Evolutionary conservation across 2,329 filamentous ascomycete genomes (phyloP), one percentile per base, ranked within the genome.

Genomic region (Corniculantispora saksenae): DNA sequence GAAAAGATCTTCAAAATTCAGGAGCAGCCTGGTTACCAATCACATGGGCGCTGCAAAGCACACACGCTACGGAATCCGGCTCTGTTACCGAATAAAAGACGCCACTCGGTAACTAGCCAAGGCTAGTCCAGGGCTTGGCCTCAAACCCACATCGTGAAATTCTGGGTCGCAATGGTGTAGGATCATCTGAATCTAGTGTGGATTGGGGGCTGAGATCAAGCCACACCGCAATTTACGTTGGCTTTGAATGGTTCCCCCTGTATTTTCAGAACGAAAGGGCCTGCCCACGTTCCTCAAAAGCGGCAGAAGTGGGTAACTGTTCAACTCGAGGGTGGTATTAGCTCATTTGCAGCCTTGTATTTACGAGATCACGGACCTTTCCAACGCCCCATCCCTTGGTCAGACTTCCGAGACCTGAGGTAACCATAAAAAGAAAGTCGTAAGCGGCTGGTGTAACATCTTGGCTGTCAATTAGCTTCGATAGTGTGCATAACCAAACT

Each of bases 281-380:
- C 32, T n/a, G 43, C n/a, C 13, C 43, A 48, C 5, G 27, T 25
- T 25, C 57, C 57, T 29, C 21, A 50, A 15, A 38, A 51, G 29
- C 45, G 57, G 47, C 29, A 50, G 29, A 40, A 38, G 57, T 60
- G 45, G 45, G 19, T 48, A 59, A n/a, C 4, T 32, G 17, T 12
- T 6, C 15, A n/a, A n/a, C 27, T 32, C 19, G 43, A 27, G 1
- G 13, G 19, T n/a, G 32, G 4, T 3, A 54, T 23, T 43, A 55
- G 48, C 50, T 55, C 55, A 55, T 55, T 62, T 32, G 60, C 27
- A 62, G 55, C 60, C 19, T 62, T 62, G 60, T 15, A 29, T 17
- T 19, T 57, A 57, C 21, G 23, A 51, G 35, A 43, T 53, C 47
- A 32, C 47, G 32, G 58, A 61, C 47, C 17, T 53, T 12, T 32